Base-by-base conservation (phyloP, 208 protist genomes). In the Giardia muris region DNA sequence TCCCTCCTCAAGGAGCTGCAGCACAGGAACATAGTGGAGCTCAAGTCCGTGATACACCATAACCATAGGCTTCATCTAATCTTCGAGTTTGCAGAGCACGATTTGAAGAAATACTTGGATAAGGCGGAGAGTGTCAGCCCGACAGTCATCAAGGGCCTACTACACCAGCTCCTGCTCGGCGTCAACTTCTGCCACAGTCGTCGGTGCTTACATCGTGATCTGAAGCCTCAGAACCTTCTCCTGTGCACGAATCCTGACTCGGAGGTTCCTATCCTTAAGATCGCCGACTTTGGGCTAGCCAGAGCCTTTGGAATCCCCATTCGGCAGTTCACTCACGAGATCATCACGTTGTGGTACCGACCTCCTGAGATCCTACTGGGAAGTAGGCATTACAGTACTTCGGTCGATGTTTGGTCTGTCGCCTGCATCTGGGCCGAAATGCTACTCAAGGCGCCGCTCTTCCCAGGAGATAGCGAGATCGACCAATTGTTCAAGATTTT, bases 291-390 rank as follows among this genome's bases (percentile, higher is more conserved):
- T 89, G 93, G 93, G 46, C 87, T 94, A 43, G 93, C 92, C 3
- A 0, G 93, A 46, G 90, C 90, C 47, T 93, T 93, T 87, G 47
- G 46, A 10, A 89, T 95, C 67, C 94, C 94, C 19, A 30, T 95
- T 46, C 46, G 92, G 10, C 1, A 91, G 19, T 95, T 94, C 46
- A 95, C 94, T 22, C 92, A 93, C 46, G 94, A 95, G 87, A 88
- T 95, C 22, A 89, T 94, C n/a, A 99, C 99, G 22, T 95, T 99
- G 4, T 99, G 98, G 98, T 99, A 99, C 94, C 95, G 99, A 67
- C 97, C 99, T 0, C 99, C 98, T n/a, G 98, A 99, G 94, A 98
- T 99, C 47, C 96, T 99, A 4, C 95, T 99, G 10, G 98, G 98
- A 0, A 96, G 96, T 67, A 96, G 95, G 43, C 96, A 98, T 92